Evolutionary conservation across 768 basidiomycete species (phyloP).

Genomic region (Naganishia antarctica): DNA sequence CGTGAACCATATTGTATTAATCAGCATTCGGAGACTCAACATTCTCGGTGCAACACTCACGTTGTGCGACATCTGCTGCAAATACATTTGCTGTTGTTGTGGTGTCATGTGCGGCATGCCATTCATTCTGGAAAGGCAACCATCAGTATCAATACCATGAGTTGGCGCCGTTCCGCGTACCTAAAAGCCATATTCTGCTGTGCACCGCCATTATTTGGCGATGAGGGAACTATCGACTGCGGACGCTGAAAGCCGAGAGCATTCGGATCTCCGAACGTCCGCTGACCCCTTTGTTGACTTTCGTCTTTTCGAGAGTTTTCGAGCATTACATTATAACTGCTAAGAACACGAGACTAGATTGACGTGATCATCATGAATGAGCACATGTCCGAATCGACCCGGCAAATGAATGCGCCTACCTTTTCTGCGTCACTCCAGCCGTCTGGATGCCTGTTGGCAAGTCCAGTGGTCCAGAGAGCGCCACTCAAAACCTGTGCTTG

Average conservation of each 20-base stretch:
- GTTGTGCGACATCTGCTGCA: conserved; percentile 13
- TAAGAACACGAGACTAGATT: neutral
- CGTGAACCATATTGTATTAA: neutral
- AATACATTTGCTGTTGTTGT: conserved; percentile 20
- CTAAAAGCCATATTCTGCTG: conserved; percentile 8
- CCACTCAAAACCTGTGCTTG: neutral
- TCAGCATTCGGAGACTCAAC: neutral
- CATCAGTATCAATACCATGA: too few relatives aligned
- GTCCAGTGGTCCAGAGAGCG: conserved; percentile 11
- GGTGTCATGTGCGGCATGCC: conserved; percentile 27
- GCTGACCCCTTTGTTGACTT: conserved; percentile 5
- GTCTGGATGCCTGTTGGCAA: conserved; percentile 11
- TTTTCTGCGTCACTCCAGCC: conserved; percentile 14
- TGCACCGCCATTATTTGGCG: neutral
- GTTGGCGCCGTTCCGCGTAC: neutral
- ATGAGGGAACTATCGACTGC: conserved; percentile 3
- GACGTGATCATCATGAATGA: too few relatives aligned
- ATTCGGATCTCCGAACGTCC: neutral
- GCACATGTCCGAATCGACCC: too few relatives aligned
- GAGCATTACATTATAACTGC: conserved; percentile 12
- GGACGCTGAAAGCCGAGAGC: conserved; percentile 11
- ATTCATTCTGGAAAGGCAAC: conserved; percentile 8
- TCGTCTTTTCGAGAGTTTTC: conserved; percentile 4
- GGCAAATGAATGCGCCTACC: neutral
- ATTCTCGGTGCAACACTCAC: neutral